phyloP scores from a whole-genome alignment of 768 basidiomycete species.

The Crepidotus variabilis region DNA sequence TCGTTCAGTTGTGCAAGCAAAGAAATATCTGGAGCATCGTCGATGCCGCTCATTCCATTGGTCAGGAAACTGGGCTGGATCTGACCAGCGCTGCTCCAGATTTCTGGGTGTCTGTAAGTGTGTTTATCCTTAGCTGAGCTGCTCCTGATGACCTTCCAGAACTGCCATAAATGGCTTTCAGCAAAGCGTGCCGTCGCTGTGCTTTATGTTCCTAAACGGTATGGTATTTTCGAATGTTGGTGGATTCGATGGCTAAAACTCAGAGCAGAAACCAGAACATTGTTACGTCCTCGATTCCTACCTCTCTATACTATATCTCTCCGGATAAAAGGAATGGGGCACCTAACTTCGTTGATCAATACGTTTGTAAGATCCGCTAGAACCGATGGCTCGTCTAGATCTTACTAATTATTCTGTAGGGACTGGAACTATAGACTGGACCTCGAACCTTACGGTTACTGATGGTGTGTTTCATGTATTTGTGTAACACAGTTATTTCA shows the following conservation, averaged over 20 bases:
- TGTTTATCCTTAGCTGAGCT: not conserved
- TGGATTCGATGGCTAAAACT: too few relatives aligned
- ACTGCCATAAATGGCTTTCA: slow-evolving; percentile 85
- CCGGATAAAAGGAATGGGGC: slow-evolving; percentile 32
- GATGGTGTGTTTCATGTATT: too few relatives aligned
- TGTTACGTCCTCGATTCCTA: slow-evolving; percentile 58
- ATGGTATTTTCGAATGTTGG: slow-evolving; percentile 2
- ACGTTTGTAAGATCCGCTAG: slow-evolving; percentile 49
- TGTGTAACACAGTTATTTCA: slow-evolving; percentile 8
- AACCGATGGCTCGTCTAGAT: too few relatives aligned
- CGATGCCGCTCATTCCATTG: slow-evolving; percentile 81
- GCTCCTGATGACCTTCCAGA: slow-evolving; percentile 31
- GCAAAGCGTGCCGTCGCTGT: slow-evolving; percentile 65
- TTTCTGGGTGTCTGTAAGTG: slow-evolving; percentile 71
- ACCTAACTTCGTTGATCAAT: slow-evolving; percentile 45
- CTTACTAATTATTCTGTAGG: too few relatives aligned
- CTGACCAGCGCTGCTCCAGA: slow-evolving; percentile 57
- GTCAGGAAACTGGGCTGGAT: slow-evolving; percentile 67
- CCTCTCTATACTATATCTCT: slow-evolving; percentile 47
- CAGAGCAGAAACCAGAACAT: slow-evolving; percentile 69
- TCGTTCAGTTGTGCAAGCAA: slow-evolving; percentile 61
- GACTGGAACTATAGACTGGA: slow-evolving; percentile 60
- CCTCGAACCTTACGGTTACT: slow-evolving; percentile 50
- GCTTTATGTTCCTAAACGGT: slow-evolving; percentile 69
- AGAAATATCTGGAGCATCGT: slow-evolving; percentile 64